Percentiles rank a stretch among this genome's conserved stretches.
phyloP scores from a whole-genome alignment of 1,284 basidiomycete species.

The Stygiomarasmius scandens region DNA sequence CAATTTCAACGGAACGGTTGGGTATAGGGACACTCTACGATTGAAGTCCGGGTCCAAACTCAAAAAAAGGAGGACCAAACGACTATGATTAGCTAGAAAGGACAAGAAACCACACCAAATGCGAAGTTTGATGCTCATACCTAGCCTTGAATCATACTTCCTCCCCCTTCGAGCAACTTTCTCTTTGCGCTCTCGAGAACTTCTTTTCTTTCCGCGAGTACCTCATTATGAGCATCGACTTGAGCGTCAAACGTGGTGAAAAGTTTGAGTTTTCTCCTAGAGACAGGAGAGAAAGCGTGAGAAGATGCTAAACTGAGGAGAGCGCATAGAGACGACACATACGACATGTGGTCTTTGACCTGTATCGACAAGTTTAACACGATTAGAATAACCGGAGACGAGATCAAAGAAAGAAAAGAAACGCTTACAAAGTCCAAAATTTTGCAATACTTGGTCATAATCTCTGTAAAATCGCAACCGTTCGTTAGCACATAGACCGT shows the following conservation, averaged over 20 bases:
- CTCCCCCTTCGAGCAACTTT: constrained; percentile 25
- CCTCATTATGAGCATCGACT: constrained; percentile 29
- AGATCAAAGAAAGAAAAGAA: neutral
- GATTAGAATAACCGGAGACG: no score
- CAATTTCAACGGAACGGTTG: no score
- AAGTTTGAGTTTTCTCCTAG: constrained; percentile 35
- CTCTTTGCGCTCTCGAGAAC: constrained; percentile 28
- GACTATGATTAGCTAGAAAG: no score
- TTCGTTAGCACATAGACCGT: neutral
- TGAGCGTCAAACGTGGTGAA: constrained; percentile 31
- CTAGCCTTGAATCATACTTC: neutral
- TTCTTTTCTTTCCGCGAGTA: constrained; percentile 30
- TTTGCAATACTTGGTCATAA: constrained; percentile 33
- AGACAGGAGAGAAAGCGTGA: neutral
- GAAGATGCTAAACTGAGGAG: no score
- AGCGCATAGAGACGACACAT: constrained; percentile 17
- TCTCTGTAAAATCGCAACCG: constrained; percentile 26
- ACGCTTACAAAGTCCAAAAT: constrained; percentile 41
- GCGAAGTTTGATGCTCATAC: no score
- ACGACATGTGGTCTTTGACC: constrained; percentile 41
- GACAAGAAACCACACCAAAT: no score
- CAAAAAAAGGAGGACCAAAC: no score
- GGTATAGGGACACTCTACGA: no score
- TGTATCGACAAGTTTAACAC: constrained; percentile 15
- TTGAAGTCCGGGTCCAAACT: no score